Base-by-base conservation (phyloP, 2,329 filamentous ascomycete genomes). In the Hymenoscyphus scutula region DNA sequence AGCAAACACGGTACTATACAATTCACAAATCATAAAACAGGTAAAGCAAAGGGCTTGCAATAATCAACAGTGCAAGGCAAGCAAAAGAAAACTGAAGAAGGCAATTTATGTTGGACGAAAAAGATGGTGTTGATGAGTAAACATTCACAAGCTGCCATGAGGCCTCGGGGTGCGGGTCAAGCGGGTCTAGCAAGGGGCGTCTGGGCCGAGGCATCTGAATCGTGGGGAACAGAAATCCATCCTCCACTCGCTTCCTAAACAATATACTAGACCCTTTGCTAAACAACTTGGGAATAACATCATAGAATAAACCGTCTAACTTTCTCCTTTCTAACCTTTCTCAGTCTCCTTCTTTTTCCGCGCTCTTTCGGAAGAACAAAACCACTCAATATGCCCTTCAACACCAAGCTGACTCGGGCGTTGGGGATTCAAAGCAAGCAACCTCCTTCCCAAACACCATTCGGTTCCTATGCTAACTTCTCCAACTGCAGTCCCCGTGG, bases 401-500 rank as follows among this genome's bases (percentile, higher is more conserved):
- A 70, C 59, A 77, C 76, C 37, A 74, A 73, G 58, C 69, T 77
- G 34, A 77, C 76, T 23, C 64, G 71, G 58, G 73, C 74, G 15
- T 67, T 77, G 59, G 76, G 76, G 45, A 85, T 85, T 60, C 69
- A 71, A 61, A 59, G 73, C 71, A 69, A 68, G 67, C 59, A 63
- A 37, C 11, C 19, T 23, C 38, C 54, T 6, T 7, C 17, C 25
- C 38, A 19, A 17, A n/a, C 25, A 48, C 30, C 37, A 45, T 48
- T 30, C 19, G 37, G 4, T 27, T 53, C 45, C 48, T 19, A 41
- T 65, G 41, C 68, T 69, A 53, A 71, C 61, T 34, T 59, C 23
- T 54, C 34, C 45, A 30, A n/a, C 55, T 54, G 60, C 70, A 90
- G 89, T 94, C 68, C 91, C 91, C 71, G 81, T 95, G 65, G 89